These are phyloP conservation scores for Xylaria palmicola DNA, from an alignment of 495 filamentous ascomycete species.

Conservation along the genomic window DNA sequence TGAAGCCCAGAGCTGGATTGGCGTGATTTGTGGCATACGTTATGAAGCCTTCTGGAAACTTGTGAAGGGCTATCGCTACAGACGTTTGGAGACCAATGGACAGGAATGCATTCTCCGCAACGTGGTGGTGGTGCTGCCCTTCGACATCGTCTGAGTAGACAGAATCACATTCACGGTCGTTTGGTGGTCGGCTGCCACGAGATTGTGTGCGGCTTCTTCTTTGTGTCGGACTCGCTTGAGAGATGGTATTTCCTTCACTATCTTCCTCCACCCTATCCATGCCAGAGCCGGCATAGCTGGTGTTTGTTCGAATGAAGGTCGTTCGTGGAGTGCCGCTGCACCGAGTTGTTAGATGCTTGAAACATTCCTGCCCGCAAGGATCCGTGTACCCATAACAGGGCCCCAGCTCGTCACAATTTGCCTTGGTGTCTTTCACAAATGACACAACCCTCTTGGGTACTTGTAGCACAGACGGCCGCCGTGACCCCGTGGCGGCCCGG, in stretches of 20 bases:
- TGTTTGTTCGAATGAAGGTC: slow-evolving; percentile 28
- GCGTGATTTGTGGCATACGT: slow-evolving; percentile 98
- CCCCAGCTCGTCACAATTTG: slow-evolving; percentile 68
- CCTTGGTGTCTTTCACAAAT: slow-evolving; percentile 66
- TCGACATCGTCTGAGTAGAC: slow-evolving; percentile 39
- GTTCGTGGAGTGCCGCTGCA: slow-evolving; percentile 25
- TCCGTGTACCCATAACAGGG: slow-evolving; percentile 84
- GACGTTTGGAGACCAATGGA: slow-evolving; percentile 91
- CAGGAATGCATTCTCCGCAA: slow-evolving; percentile 91
- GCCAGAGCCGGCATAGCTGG: slow-evolving; percentile 14
- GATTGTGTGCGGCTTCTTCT: slow-evolving; percentile 31
- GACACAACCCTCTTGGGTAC: slow-evolving; percentile 57
- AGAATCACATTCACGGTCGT: slow-evolving; percentile 29
- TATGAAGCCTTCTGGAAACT: slow-evolving; percentile 97
- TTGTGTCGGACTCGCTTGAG: slow-evolving; percentile 25
- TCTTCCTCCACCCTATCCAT: slow-evolving; percentile 31
- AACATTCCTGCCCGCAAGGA: slow-evolving; percentile 81
- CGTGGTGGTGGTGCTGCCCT: slow-evolving; percentile 84
- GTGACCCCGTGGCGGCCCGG: slow-evolving; percentile 23
- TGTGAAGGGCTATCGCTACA: slow-evolving; percentile 92
- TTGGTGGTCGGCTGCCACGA: slow-evolving; percentile 24
- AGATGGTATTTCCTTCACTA: slow-evolving; percentile 17
- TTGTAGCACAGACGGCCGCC: slow-evolving; percentile 46
- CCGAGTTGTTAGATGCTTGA: slow-evolving; percentile 49
- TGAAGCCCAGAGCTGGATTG: slow-evolving; percentile 79